Evolutionary conservation across 1,284 basidiomycete species (phyloP), one percentile per base, ranked within the genome.

Genomic region (Tylopilus orsonianus): DNA sequence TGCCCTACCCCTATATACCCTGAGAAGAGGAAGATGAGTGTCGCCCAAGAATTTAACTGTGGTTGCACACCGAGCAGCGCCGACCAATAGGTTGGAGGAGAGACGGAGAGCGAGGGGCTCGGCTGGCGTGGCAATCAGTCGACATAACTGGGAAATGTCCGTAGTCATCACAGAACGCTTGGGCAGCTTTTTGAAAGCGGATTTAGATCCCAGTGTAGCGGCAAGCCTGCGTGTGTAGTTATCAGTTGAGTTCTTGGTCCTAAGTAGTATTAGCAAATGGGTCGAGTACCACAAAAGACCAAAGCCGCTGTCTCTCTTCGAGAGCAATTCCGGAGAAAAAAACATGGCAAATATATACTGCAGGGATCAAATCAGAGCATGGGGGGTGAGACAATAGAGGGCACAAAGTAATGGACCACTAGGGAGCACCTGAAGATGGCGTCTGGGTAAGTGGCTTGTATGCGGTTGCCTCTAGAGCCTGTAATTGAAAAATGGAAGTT

Each of bases 71-170:
- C 92, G 81, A 19, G 85, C 87, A 18, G 88, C 91, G 6, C 91
- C 92, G 47, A 93, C 84, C 74, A 95, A 84, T 29, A 95, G 69
- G 61, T 90, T 90, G 50, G 90, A 91, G 10, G 90, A 92, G 47
- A 94, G 72, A 39, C 91, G 77, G 46, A 95, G 71, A 1, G 91
- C 90, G 35, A 95, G 75, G 32, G 92, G 91, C 58, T 94, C 92
- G n/a, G 77, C 70, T 7, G 91, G 92, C 56, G 87, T 75, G 27
- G 81, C 79, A 47, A 95, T 93, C 38, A 92, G 75, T 36, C 76
- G 79, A 62, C 91, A 95, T 61, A 93, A 68, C 61, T 86, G 79
- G 32, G 80, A 66, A 32, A 95, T 91, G 66, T 94, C 85, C 34
- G 90, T 87, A 13, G 80, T 82, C 53, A 89, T 72, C 20, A 94